phyloP scores from a whole-genome alignment of 2,329 filamentous ascomycete genomes.

The Sclerotinia subarctica region DNA sequence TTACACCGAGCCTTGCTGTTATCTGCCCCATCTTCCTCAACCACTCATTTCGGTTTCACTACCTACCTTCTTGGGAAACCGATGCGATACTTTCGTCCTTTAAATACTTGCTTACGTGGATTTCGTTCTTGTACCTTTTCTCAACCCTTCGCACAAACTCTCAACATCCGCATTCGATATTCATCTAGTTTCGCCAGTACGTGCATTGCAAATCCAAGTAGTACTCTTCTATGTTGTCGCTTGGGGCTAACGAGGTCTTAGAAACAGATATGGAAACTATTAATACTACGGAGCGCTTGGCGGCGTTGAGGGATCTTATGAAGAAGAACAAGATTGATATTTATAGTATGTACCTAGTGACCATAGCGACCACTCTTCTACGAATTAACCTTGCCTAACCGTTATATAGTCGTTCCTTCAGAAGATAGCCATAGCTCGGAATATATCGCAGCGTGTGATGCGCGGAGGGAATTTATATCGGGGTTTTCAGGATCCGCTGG shows the following conservation, averaged over 20 bases:
- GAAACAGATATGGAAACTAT: slow-evolving; percentile 66
- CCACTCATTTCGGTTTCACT: slow-evolving; percentile 15
- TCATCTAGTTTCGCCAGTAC: slow-evolving; percentile 25
- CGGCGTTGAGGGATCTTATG: slow-evolving; percentile 81
- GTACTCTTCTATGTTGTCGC: slow-evolving; percentile 1
- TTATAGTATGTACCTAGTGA: slow-evolving; percentile 65
- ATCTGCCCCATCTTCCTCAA: slow-evolving; percentile 18
- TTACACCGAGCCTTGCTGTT: slow-evolving; percentile 12
- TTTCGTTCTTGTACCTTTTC: slow-evolving; percentile 2
- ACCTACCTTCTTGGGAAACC: slow-evolving; percentile 20
- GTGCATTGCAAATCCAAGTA: slow-evolving; percentile 13
- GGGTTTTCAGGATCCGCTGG: slow-evolving; percentile 95
- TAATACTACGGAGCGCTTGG: slow-evolving; percentile 73
- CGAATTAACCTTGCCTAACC: slow-evolving; percentile 27
- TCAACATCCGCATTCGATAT: slow-evolving; percentile 32
- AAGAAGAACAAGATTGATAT: slow-evolving; percentile 80
- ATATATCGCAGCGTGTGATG: slow-evolving; percentile 96
- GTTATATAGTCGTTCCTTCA: slow-evolving; percentile 77
- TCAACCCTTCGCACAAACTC: slow-evolving; percentile 24
- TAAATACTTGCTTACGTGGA: slow-evolving; percentile 28
- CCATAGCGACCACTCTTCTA: slow-evolving; percentile 21
- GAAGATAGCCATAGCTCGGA: slow-evolving; percentile 98
- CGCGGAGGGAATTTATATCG: slow-evolving; percentile 82
- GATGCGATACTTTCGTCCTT: slow-evolving; percentile 33
- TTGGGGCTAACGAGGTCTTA: slow-evolving; percentile 4